A percentile compares a stretch with the other conserved stretches of the same genome.
Evolutionary conservation across 2,329 filamentous ascomycete genomes (phyloP).

Genomic region (Penicillium sp.): DNA sequence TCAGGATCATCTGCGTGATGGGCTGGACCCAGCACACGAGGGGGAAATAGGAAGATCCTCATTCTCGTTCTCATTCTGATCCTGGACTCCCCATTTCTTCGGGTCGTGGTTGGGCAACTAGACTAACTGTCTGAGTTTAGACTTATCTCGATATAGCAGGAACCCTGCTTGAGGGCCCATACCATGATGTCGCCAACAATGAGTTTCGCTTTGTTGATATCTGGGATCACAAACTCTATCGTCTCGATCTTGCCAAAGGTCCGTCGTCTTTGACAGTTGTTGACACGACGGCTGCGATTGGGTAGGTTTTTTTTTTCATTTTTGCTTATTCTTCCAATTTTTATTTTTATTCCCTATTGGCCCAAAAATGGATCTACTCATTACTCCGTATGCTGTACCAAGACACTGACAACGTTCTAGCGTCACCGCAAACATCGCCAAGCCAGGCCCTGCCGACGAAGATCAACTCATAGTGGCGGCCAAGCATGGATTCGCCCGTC

Average conservation of each 20-base stretch:
- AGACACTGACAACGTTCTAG: conserved; percentile 28
- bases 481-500: conserved; percentile 74
- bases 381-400: neutral
- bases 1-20: too few relatives aligned
- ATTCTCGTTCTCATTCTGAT: too few relatives aligned
- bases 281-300: conserved; percentile 54
- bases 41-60: conserved; percentile 1
- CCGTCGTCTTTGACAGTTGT: conserved; percentile 53
- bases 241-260: conserved; percentile 59
- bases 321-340: conserved; percentile 1
- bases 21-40: too few relatives aligned
- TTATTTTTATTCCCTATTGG: conserved; percentile 3
- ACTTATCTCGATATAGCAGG: conserved; percentile 38
- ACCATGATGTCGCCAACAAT: conserved; percentile 35
- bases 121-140: conserved; percentile 22
- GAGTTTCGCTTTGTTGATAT: conserved; percentile 58
- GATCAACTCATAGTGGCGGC: conserved; percentile 69
- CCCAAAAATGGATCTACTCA: neutral
- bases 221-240: conserved; percentile 67
- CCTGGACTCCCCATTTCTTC: too few relatives aligned
- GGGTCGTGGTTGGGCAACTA: too few relatives aligned
- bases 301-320: conserved; percentile 29
- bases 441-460: conserved; percentile 45
- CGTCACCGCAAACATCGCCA: conserved; percentile 72
- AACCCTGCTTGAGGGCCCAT: conserved; percentile 40